Evolutionary conservation across 139 green algal species (phyloP).

Genomic region (Marvania coccoides): DNA sequence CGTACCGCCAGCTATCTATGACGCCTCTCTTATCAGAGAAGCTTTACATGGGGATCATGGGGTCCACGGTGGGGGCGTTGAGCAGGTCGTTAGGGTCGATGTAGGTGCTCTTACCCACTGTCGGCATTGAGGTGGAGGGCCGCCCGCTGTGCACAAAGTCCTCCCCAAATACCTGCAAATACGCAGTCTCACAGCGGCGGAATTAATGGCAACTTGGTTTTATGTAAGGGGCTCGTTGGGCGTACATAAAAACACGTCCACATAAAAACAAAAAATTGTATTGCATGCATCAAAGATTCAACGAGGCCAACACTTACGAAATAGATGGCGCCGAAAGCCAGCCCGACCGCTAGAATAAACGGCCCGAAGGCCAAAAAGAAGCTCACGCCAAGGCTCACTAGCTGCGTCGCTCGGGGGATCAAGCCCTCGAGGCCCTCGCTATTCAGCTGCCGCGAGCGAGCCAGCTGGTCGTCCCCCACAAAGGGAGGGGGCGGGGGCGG

Average conservation of each 20-base stretch:
- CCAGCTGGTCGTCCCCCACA: conserved; percentile 21
- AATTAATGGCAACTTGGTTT: too few relatives aligned
- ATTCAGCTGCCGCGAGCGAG: conserved; percentile 35
- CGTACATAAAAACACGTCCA: background rate
- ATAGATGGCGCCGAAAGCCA: conserved; percentile 46
- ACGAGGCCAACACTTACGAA: conserved; percentile 13
- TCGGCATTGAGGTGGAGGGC: background rate
- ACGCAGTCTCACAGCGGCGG: too few relatives aligned
- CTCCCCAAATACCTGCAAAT: conserved; percentile 46
- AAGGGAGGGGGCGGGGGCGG: conserved; percentile 21
- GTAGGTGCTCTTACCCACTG: conserved; percentile 30
- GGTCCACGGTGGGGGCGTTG: conserved; percentile 59
- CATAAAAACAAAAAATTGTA: background rate
- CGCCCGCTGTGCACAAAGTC: conserved; percentile 55
- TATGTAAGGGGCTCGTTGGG: too few relatives aligned
- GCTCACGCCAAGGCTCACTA: conserved; percentile 57
- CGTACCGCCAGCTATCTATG: too few relatives aligned
- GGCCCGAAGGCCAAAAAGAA: conserved; percentile 72
- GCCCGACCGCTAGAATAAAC: conserved; percentile 49
- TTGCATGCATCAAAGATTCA: background rate
- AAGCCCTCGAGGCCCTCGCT: conserved; percentile 69
- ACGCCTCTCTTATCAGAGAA: background rate
- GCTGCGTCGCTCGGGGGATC: conserved; percentile 40
- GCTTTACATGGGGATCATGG: conserved; percentile 36
- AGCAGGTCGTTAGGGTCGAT: conserved; percentile 59